phyloP scores from a whole-genome alignment of 345 rosid species.

The Aurinia saxatilis region DNA sequence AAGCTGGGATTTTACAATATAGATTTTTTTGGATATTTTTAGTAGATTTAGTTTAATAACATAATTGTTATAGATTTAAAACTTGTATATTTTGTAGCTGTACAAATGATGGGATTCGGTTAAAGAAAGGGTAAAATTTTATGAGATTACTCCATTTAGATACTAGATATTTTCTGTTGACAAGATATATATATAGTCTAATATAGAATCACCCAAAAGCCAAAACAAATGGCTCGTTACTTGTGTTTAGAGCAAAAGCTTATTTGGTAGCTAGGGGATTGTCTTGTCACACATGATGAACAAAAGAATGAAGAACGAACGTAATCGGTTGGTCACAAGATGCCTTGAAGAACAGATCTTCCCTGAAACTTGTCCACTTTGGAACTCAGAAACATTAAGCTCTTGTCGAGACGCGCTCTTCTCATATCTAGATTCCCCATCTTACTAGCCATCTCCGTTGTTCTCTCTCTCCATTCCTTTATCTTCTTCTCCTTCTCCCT shows the following conservation, averaged over 20 bases:
- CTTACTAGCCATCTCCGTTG: slow-evolving; percentile 19
- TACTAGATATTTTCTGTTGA: no score
- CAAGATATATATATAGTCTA: no score
- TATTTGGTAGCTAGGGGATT: neutral
- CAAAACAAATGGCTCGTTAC: neutral
- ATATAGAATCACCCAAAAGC: neutral
- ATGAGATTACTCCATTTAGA: no score
- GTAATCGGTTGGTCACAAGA: slow-evolving; percentile 2
- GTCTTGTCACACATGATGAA: neutral
- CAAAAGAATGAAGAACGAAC: neutral
- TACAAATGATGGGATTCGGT: no score
- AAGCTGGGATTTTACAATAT: neutral
- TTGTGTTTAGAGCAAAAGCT: neutral
- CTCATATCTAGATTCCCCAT: slow-evolving; percentile 13
- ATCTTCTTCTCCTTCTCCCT: slow-evolving; percentile 16
- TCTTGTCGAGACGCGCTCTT: slow-evolving; percentile 16
- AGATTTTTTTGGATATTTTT: neutral
- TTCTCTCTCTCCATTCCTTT: slow-evolving; percentile 11
- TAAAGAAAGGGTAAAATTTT: no score
- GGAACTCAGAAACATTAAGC: slow-evolving; percentile 23
- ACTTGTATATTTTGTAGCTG: no score
- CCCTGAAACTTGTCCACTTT: slow-evolving; percentile 24
- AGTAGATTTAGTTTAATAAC: no score
- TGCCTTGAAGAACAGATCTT: slow-evolving; percentile 13
- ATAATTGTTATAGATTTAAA: no score